Conservation (phyloP, 352 stramenopile species). For the Pythium folliculosum region DNA sequence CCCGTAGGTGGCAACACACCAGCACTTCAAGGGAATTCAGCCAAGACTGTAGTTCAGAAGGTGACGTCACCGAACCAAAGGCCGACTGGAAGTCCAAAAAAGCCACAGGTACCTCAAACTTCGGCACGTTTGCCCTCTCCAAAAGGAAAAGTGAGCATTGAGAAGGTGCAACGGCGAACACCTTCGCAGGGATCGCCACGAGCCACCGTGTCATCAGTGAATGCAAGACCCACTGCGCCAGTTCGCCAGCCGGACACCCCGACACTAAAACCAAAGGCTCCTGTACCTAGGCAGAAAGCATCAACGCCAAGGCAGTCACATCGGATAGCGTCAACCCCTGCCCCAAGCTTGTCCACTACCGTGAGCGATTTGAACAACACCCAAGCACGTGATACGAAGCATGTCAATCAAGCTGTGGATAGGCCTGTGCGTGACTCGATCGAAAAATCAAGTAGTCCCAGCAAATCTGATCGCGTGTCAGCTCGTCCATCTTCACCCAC, state of each 20-base stretch:
- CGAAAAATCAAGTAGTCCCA: background rate
- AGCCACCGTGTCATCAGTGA: background rate
- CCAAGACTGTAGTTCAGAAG: too few species aligned
- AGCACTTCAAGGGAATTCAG: too few species aligned
- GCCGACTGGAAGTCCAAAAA: background rate
- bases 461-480: background rate
- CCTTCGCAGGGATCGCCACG: background rate
- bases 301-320: conserved; percentile 3
- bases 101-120: background rate
- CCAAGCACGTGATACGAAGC: background rate
- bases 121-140: background rate
- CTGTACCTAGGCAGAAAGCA: conserved; percentile 15
- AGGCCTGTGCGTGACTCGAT: background rate
- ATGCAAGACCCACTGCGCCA: background rate
- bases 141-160: background rate
- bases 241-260: conserved; percentile 7
- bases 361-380: too few species aligned
- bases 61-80: too few species aligned
- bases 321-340: background rate
- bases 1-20: too few species aligned
- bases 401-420: background rate
- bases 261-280: conserved; percentile 16
- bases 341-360: background rate
- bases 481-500: background rate
- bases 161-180: background rate